Conservation (phyloP, 352 stramenopile species). For the Phytopythium chamaehyphon region DNA sequence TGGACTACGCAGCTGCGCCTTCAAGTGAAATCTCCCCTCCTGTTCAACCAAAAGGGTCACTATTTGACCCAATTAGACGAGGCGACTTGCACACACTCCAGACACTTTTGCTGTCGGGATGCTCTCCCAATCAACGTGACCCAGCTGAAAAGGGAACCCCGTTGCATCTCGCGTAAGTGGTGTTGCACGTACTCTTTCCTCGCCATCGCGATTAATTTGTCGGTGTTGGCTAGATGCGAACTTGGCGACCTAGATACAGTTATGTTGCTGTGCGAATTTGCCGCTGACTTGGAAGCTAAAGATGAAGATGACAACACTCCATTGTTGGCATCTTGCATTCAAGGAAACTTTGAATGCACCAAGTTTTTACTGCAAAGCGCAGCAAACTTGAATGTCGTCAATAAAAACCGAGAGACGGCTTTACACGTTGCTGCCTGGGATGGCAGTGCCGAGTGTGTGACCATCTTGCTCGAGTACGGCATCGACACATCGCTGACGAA, state of each 20-base stretch:
- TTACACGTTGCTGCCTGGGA: slow-evolving; percentile 70
- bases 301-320: slow-evolving; percentile 64
- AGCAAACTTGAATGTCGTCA: slow-evolving; percentile 38
- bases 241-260: slow-evolving; percentile 60
- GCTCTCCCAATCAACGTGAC: slow-evolving; percentile 55
- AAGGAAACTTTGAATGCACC: slow-evolving; percentile 64
- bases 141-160: slow-evolving; percentile 60
- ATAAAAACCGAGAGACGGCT: slow-evolving; percentile 43
- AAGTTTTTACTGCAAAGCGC: slow-evolving; percentile 75
- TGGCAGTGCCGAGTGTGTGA: slow-evolving; percentile 50
- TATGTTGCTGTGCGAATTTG: slow-evolving; percentile 64
- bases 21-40: no score
- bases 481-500: slow-evolving; percentile 44
- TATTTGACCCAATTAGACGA: slow-evolving; percentile 57
- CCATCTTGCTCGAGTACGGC: slow-evolving; percentile 67
- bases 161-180: slow-evolving; percentile 61
- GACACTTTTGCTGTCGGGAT: slow-evolving; percentile 36
- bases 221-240: slow-evolving; percentile 35
- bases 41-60: slow-evolving; percentile 3
- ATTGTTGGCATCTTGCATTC: slow-evolving; percentile 56
- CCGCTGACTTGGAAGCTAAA: slow-evolving; percentile 55
- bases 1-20: slow-evolving; percentile 14
- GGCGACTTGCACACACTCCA: slow-evolving; percentile 39
- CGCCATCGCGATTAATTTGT: slow-evolving; percentile 5
- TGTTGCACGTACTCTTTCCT: neutral